phyloP scores from a whole-genome alignment of 768 basidiomycete genomes.

The Galerina sulciceps region DNA sequence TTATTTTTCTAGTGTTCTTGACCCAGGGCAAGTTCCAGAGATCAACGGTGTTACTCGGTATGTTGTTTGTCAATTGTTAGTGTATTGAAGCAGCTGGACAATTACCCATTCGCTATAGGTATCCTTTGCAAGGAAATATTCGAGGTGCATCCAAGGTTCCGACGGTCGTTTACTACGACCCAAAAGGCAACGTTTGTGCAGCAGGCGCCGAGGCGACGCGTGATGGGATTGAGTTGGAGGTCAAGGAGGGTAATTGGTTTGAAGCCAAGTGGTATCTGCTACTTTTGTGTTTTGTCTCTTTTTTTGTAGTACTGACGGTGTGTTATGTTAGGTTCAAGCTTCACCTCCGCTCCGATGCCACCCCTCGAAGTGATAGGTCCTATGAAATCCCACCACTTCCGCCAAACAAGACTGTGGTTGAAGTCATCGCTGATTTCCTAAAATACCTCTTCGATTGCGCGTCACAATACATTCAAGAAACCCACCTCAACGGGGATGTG shows the following conservation, averaged over 20 bases:
- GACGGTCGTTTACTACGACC: slow-evolving; percentile 46
- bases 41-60: slow-evolving; percentile 48
- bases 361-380: background rate
- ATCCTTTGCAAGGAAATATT: slow-evolving; percentile 47
- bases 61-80: slow-evolving; percentile 1
- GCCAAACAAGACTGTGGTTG: slow-evolving; percentile 35
- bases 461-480: slow-evolving; percentile 44
- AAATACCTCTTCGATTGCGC: slow-evolving; percentile 47
- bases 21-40: slow-evolving; percentile 39
- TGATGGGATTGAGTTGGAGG: slow-evolving; percentile 40
- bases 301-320: background rate
- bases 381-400: slow-evolving; percentile 44
- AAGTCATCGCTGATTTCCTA: slow-evolving; percentile 55
- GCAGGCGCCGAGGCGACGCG: slow-evolving; percentile 50
- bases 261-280: slow-evolving; percentile 50
- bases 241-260: slow-evolving; percentile 47
- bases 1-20: slow-evolving; percentile 36
- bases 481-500: slow-evolving; percentile 40
- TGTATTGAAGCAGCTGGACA: too few species aligned
- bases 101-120: slow-evolving; percentile 31
- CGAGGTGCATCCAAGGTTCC: slow-evolving; percentile 52
- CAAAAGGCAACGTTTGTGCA: slow-evolving; percentile 39
- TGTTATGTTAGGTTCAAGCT: slow-evolving; percentile 33
- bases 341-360: slow-evolving; percentile 25
- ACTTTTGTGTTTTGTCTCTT: slow-evolving; percentile 5